Conservation (phyloP, 495 filamentous ascomycete species). For the Emericellopsis terricola region DNA sequence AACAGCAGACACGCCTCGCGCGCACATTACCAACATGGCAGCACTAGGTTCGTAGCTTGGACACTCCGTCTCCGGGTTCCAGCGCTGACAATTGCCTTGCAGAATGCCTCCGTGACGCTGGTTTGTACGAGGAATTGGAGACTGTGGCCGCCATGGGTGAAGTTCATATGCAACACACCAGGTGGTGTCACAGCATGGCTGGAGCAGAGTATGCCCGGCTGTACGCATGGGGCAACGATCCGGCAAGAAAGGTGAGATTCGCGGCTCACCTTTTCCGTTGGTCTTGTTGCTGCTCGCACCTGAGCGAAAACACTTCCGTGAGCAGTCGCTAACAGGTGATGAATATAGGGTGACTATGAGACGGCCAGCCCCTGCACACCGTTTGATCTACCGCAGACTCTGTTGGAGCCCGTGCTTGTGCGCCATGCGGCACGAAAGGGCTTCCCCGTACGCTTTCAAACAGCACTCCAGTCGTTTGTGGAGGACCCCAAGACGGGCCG, state of each 20-base stretch:
- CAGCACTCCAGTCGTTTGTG: constrained; percentile 14
- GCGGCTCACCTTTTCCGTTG: no score
- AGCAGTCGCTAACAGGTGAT: constrained; percentile 19
- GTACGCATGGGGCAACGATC: constrained; percentile 34
- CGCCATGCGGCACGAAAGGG: constrained; percentile 22
- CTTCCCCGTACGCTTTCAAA: constrained; percentile 26
- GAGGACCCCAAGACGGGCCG: constrained; percentile 9
- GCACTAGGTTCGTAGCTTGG: constrained; percentile 7
- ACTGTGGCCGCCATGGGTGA: constrained; percentile 15
- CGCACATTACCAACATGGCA: constrained; percentile 34
- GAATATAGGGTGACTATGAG: constrained; percentile 38
- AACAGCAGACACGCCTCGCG: constrained; percentile 32
- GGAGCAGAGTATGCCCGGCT: constrained; percentile 35
- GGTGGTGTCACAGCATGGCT: constrained; percentile 36
- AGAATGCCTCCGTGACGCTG: constrained; percentile 37
- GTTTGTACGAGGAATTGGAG: constrained; percentile 22
- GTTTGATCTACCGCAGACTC: constrained; percentile 31
- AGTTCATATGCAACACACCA: constrained; percentile 29
- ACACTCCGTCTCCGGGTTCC: background rate
- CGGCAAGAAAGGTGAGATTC: constrained; percentile 21
- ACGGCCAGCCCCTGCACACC: constrained; percentile 26
- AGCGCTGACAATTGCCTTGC: no score
- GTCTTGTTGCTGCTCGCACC: constrained; percentile 13
- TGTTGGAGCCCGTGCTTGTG: constrained; percentile 32
- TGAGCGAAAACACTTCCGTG: no score